These are phyloP conservation scores for Echites panduratus DNA, from an alignment of 257 asterid genomes.

Conservation along the genomic window DNA sequence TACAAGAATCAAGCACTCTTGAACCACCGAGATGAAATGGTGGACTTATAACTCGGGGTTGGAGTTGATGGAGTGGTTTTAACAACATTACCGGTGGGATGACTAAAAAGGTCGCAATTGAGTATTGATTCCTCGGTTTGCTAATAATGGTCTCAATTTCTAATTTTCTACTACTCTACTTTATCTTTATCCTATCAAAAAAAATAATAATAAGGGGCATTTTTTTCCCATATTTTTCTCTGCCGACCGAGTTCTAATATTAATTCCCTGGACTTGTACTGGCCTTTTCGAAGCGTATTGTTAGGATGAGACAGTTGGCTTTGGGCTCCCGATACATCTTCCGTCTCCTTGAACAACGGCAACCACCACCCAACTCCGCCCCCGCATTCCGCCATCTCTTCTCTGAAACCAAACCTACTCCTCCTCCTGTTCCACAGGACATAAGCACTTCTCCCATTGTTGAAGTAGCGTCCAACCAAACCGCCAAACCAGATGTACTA, in stretches of 20 bases:
- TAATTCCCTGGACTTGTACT: not conserved
- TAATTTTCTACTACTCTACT: not conserved
- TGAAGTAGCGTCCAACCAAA: conserved; percentile 32
- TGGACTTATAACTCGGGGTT: conserved; percentile 16
- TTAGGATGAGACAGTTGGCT: conserved; percentile 4
- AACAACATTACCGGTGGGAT: conserved; percentile 27
- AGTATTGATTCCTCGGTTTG: not conserved
- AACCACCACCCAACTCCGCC: conserved; percentile 7
- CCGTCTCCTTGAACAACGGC: conserved; percentile 17
- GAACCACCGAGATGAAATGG: not conserved
- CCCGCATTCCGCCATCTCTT: conserved; percentile 21
- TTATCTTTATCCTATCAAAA: not conserved
- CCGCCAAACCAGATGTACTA: conserved; percentile 43
- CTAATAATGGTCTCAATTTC: not conserved
- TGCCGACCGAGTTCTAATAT: no score
- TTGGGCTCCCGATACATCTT: conserved; percentile 25
- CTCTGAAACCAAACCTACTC: conserved; percentile 9
- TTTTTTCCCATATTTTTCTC: not conserved
- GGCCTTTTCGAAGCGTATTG: not conserved
- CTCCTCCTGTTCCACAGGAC: conserved; percentile 13
- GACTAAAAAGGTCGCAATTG: not conserved
- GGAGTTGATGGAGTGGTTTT: conserved; percentile 40
- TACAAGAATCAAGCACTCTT: no score
- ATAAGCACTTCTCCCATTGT: conserved; percentile 22
- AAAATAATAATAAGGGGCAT: not conserved